Evolutionary conservation across 108 stramenopile genomes (phyloP), one percentile per base, ranked within the genome.

Genomic region (Fistulifera solaris): DNA sequence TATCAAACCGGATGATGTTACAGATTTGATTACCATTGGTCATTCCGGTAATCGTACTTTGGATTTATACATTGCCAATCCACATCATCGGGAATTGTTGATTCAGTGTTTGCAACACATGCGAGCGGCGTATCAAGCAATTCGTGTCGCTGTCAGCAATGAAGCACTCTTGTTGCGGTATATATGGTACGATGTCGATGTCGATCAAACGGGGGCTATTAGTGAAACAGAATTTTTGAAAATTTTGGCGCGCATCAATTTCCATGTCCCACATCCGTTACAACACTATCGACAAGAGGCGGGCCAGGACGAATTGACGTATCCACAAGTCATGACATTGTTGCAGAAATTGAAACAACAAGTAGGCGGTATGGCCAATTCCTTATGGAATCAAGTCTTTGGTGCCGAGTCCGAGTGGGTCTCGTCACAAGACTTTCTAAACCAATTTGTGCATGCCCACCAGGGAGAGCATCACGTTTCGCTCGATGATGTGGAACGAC

Each of bases 181-280:
- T 48, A 68, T 78, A 28, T 86, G 82, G 76, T 81, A 75, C 53
- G 84, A 84, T 61, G 58, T 76, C n/a, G 85, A 90, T 66, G 42
- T 46, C 56, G 61, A 78, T 52, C 54, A 64, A 24, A 65, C 62
- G 26, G 78, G 72, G 4, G 46, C 18, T 15, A 63, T 90, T 35
- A 45, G 56, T 22, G 31, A 57, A 38, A 38, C 58, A 38, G 89
- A 81, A 56, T 87, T 87, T 38, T 11, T 44, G 11, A 62, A 62
- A 14, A 57, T 86, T 21, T 67, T 80, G 24, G 19, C 63, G 17
- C 64, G 85, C 42, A 78, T 91, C 66, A 91, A 85, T 64, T 50
- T 82, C 19, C 54, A 77, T 52, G 43, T 68, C 10, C 56, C 21
- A 25, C 19, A 48, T 6, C 27, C 27, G 4, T 27, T 14, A 1